Evolutionary conservation across 345 rosid genomes (phyloP), one percentile per base, ranked within the genome.

Genomic region (Citrus reticulata): DNA sequence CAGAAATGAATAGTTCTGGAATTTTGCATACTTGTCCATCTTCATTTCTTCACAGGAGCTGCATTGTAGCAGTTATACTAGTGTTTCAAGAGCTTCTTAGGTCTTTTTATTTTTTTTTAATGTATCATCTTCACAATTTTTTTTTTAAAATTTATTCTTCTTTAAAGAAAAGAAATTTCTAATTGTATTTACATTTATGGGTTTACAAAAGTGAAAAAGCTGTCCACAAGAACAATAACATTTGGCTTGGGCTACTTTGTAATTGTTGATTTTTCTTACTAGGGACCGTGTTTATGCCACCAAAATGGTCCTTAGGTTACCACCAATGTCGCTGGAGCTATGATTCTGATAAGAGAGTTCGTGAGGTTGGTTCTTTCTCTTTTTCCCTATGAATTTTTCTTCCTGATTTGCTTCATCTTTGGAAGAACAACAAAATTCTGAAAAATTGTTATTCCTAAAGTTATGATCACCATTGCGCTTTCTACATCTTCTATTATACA

Each of bases 321-420:
- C 98, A 95, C 5, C 98, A 95, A 78, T 95, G 98, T 78, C 95
- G 98, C 55, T 95, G 94, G 93, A 93, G 98, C 88, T 95, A 95
- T 83, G 89, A 86, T 84, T 92, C 95, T 79, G 95, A 86, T 67
- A 71, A 85, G 82, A 89, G 90, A 86, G 97, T 95, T 83, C 84
- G 78, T 17, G 98, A 92, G 98, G 98, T 95, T 34, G 98, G 98
- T 95, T 34, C 54, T 66, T 72, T 81, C 60, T 39, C 68, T 25
- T 72, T 42, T 35, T 22, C 30, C 55, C 51, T 17, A 59, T 73
- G 24, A 51, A 60, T 13, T 51, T 49, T 11, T 42, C 14, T 68
- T 57, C 13, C 7, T 42, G 70, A 35, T 54, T 30, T 80, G 9
- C 19, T 55, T 9, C 72, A 58, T 20, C 27, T 68, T 11, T 8